Evolutionary conservation across 805 yeast species (phyloP).

Genomic region (Kazachstania africana): DNA sequence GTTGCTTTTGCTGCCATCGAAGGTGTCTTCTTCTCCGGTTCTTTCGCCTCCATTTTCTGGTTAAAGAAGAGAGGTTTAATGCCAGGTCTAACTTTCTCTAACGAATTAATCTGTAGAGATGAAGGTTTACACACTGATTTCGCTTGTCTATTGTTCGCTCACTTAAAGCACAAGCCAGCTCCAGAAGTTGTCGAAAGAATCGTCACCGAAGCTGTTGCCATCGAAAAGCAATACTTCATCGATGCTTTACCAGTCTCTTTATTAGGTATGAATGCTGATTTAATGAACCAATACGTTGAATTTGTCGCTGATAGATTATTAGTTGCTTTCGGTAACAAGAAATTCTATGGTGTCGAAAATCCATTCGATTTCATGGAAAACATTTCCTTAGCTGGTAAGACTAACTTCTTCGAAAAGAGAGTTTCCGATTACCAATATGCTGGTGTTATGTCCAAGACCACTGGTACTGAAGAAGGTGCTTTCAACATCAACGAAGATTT

Average conservation of each 20-base stretch:
- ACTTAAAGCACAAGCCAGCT: constrained; percentile 81
- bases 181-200: constrained; percentile 68
- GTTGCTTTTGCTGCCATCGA: constrained; percentile 98
- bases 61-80: constrained; percentile 95
- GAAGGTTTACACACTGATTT: constrained; percentile 98
- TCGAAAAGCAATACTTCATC: constrained; percentile 88
- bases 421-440: constrained; percentile 98
- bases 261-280: constrained; percentile 85
- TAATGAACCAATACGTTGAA: constrained; percentile 97
- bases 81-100: constrained; percentile 98
- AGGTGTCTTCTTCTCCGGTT: constrained; percentile 97
- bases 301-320: constrained; percentile 94
- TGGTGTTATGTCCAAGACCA: constrained; percentile 84
- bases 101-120: constrained; percentile 94
- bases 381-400: constrained; percentile 95
- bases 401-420: constrained; percentile 97
- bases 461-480: constrained; percentile 41
- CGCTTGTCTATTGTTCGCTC: constrained; percentile 91
- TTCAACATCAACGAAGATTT: constrained; percentile 92
- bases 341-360: constrained; percentile 74
- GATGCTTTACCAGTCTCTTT: constrained; percentile 91
- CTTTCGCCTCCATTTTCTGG: constrained; percentile 98
- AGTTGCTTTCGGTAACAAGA: constrained; percentile 82
- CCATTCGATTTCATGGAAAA: constrained; percentile 99
- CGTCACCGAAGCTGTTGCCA: constrained; percentile 88